Base-by-base conservation (phyloP, 495 filamentous ascomycete genomes). In the Penicillium simplicissimum region DNA sequence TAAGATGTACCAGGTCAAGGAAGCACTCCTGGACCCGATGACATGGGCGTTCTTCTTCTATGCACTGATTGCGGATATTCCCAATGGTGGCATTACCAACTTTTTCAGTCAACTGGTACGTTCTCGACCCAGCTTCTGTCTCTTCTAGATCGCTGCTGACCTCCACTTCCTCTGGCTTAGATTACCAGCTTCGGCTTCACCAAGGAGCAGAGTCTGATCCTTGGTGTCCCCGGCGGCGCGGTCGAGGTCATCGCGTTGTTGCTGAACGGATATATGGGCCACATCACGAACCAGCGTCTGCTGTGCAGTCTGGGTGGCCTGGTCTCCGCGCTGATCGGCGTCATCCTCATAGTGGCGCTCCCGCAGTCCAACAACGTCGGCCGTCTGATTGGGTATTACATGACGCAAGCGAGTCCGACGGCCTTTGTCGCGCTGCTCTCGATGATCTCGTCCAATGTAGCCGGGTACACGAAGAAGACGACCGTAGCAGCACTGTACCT, bases 381-480 rank as follows among this genome's bases (percentile, higher is more conserved):
- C 15, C 76, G 86, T 8, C 75, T 90, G 31, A 83, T 81, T 5
- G 86, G 85, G 2, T 88, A 87, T 67, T 90, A 90, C 66, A 73
- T 89, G 40, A 88, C 85, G 0, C 80, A 85, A 69, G 78, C 84
- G 8, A 77, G 72, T 53, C 79, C 88, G 2, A 87, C 84, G 15
- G 45, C 72, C 74, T 78, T 79, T 33, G 73, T 79, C 1, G 75
- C 76, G 1, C 61, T 80, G 13, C 49, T 79, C 28, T 82, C 84
- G 1, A 76, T 89, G 55, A 84, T 89, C 47, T 81, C 81, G 0
- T 84, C 81, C 21, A 90, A 91, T 61, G 83, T 90, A 8, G 85
- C 87, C 0, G 87, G 88, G 17, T 90, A 88, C 69, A 90, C 88
- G 10, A 90, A 90, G 76, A 90, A 90, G 72, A 90, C 88, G 0